These are phyloP conservation scores for Kandelia obovata DNA, from an alignment of 345 rosid species.

Conservation along the genomic window DNA sequence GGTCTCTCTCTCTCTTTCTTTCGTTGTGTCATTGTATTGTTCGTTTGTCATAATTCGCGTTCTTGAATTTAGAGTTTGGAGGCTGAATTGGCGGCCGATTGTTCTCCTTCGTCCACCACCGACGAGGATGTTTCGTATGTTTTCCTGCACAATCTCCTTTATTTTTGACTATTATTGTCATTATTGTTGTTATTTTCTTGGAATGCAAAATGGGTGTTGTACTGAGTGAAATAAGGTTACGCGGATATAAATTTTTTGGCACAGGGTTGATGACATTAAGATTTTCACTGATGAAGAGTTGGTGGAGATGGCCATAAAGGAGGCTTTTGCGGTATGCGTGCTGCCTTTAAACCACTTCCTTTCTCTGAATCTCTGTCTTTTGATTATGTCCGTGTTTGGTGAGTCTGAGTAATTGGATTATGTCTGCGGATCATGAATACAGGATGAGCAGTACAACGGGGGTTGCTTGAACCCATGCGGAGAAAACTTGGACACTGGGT, in stretches of 20 bases:
- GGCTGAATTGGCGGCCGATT: constrained; percentile 30
- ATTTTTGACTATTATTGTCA: background rate
- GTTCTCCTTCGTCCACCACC: constrained; percentile 9
- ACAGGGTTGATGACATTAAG: constrained; percentile 57
- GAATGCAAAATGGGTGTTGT: background rate
- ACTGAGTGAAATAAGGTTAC: no score
- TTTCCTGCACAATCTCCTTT: background rate
- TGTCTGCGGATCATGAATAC: background rate
- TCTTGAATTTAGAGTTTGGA: constrained; percentile 31
- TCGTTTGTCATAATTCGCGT: background rate
- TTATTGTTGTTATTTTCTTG: background rate
- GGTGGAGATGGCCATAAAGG: constrained; percentile 55
- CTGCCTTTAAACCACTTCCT: background rate
- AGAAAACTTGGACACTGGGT: constrained; percentile 22
- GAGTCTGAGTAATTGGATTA: background rate
- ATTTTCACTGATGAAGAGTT: constrained; percentile 47
- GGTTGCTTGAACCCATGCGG: constrained; percentile 16
- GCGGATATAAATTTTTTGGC: background rate
- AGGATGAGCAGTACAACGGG: constrained; percentile 24
- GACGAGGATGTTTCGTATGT: constrained; percentile 44
- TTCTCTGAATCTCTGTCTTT: background rate
- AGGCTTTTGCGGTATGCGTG: constrained; percentile 34
- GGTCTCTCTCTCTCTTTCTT: constrained; percentile 13
- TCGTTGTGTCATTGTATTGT: background rate
- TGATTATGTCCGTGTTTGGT: background rate